phyloP scores from a whole-genome alignment of 2,329 filamentous ascomycete species.

The Colletotrichum incanum region DNA sequence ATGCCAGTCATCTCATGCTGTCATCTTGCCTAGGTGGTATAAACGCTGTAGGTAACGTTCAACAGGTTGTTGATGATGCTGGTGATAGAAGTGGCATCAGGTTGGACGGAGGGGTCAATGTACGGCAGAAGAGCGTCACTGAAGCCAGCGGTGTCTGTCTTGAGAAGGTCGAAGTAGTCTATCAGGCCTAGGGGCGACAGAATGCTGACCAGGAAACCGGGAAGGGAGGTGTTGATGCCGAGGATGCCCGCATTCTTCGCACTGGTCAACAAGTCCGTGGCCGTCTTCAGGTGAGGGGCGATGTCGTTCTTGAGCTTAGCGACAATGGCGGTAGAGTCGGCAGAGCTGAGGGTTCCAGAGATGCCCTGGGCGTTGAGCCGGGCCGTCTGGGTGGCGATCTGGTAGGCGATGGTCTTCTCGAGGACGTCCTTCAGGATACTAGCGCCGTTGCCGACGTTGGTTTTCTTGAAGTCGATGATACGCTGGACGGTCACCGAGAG shows the following conservation, averaged over 20 bases:
- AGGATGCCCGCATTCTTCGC: not conserved
- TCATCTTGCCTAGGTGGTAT: not conserved
- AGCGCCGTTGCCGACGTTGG: not conserved
- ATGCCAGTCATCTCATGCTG: too few relatives aligned
- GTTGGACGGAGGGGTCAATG: not conserved
- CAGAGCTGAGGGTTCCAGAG: not conserved
- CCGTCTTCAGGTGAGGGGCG: not conserved
- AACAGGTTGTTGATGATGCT: not conserved
- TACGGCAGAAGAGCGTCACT: not conserved
- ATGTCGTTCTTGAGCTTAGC: conserved; percentile 9
- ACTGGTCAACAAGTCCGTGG: not conserved
- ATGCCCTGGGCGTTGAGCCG: conserved; percentile 22
- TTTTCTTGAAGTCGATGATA: not conserved
- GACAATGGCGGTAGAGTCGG: not conserved
- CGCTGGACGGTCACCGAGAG: not conserved
- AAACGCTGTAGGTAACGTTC: not conserved
- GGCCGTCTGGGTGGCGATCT: not conserved
- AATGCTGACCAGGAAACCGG: not conserved
- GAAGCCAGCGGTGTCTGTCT: not conserved
- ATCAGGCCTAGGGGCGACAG: not conserved
- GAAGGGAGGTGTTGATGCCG: fast-evolving
- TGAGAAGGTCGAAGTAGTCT: not conserved
- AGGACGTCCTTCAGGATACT: not conserved
- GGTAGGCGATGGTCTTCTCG: not conserved
- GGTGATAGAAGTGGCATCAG: fast-evolving